Evolutionary conservation across 768 basidiomycete genomes (phyloP).

Genomic region (Macrocybe gigantea): DNA sequence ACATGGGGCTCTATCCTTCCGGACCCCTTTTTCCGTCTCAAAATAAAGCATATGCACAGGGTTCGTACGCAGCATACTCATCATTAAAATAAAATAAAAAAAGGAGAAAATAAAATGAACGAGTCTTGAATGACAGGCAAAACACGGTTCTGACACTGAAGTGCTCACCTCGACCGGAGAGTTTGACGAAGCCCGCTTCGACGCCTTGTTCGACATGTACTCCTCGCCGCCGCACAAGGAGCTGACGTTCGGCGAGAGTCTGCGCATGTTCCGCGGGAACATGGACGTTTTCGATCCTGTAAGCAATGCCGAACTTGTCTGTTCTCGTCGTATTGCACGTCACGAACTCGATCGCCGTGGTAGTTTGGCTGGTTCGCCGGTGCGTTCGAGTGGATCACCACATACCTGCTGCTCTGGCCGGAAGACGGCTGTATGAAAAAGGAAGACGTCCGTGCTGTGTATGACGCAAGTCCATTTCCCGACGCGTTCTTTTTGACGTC

Average conservation of each 20-base stretch:
- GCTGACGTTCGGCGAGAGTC: slow-evolving; percentile 30
- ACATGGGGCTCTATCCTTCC: slow-evolving; percentile 31
- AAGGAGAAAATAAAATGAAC: too few species aligned
- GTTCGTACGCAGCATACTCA: slow-evolving; percentile 14
- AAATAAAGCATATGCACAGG: slow-evolving; percentile 31
- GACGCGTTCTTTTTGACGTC: too few species aligned
- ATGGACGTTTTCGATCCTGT: slow-evolving; percentile 32
- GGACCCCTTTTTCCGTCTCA: slow-evolving; percentile 38
- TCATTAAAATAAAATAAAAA: not conserved
- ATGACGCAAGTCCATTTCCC: slow-evolving; percentile 23
- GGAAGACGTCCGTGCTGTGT: slow-evolving; percentile 33
- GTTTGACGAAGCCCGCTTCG: slow-evolving; percentile 33
- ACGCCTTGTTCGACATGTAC: slow-evolving; percentile 35
- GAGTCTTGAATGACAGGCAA: slow-evolving; percentile 19
- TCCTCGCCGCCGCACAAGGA: slow-evolving; percentile 32
- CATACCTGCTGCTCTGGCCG: slow-evolving; percentile 33
- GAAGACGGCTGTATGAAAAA: slow-evolving; percentile 28
- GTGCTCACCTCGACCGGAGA: slow-evolving; percentile 31
- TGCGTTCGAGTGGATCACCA: slow-evolving; percentile 33
- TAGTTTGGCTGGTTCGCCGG: slow-evolving; percentile 40
- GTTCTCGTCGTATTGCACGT: not conserved
- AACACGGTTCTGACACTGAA: slow-evolving; percentile 37
- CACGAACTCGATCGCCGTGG: not conserved
- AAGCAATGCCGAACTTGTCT: slow-evolving; percentile 6
- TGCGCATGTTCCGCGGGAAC: slow-evolving; percentile 35